phyloP scores from a whole-genome alignment of 2,329 filamentous ascomycete species.

The Clarireedia monteithiana region DNA sequence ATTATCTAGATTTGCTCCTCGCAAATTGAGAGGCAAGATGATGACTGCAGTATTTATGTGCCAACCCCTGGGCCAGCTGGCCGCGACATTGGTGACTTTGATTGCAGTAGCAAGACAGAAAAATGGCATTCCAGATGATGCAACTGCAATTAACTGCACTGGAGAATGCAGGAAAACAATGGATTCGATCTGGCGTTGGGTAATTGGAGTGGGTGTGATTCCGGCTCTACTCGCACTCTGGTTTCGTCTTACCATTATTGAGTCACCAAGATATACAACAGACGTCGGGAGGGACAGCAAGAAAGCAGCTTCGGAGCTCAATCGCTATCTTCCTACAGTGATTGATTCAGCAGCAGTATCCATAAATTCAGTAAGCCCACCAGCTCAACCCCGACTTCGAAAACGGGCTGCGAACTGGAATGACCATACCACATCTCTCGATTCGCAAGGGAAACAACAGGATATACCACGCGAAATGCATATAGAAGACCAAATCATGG shows the following conservation, averaged over 20 bases:
- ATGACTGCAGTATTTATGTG: conserved; percentile 77
- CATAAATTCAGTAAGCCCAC: neutral
- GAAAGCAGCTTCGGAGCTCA: conserved; percentile 17
- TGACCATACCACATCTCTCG: too few species aligned
- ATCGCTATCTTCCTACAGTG: conserved; percentile 14
- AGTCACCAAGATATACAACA: conserved; percentile 42
- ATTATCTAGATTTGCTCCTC: conserved; percentile 59
- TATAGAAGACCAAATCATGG: conserved; percentile 29
- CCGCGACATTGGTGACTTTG: conserved; percentile 55
- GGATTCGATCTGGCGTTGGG: conserved; percentile 57
- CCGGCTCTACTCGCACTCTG: conserved; percentile 56
- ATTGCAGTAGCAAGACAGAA: neutral
- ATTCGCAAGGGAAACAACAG: neutral
- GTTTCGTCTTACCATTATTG: conserved; percentile 59
- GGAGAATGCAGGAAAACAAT: neutral
- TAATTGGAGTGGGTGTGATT: conserved; percentile 56
- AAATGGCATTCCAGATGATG: neutral
- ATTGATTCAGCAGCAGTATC: conserved; percentile 3
- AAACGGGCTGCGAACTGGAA: neutral
- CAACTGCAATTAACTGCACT: neutral
- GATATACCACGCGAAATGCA: neutral
- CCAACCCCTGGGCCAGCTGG: conserved; percentile 71
- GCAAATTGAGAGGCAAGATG: conserved; percentile 73
- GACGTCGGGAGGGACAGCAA: conserved; percentile 11
- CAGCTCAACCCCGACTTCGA: neutral